Evolutionary conservation across 169 alveolate species (phyloP).

Genomic region (Amoebophrya sp.): DNA sequence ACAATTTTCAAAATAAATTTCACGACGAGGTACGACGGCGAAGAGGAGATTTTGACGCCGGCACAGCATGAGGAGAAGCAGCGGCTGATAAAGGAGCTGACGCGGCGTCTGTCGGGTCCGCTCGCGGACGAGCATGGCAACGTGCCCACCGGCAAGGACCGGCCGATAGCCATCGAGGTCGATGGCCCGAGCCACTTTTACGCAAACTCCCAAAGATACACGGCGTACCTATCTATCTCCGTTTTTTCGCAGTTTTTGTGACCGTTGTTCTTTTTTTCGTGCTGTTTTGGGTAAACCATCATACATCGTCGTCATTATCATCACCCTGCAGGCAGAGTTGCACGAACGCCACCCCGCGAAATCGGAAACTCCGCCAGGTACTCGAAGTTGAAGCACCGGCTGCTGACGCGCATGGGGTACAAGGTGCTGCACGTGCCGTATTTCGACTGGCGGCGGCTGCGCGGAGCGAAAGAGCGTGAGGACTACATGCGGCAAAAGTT

Average conservation of each 20-base stretch:
- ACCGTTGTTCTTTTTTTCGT: no score
- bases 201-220: slow-evolving; percentile 58
- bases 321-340: no score
- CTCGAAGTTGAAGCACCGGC: slow-evolving; percentile 75
- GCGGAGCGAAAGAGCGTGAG: slow-evolving; percentile 72
- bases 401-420: slow-evolving; percentile 71
- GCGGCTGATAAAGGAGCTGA: slow-evolving; percentile 37
- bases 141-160: slow-evolving; percentile 50
- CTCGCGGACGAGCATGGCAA: slow-evolving; percentile 48
- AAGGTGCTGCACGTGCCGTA: slow-evolving; percentile 59
- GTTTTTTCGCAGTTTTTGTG: no score
- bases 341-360: no score
- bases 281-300: no score
- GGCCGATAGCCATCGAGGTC: slow-evolving; percentile 72
- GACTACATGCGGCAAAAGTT: slow-evolving; percentile 70
- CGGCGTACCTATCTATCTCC: slow-evolving; percentile 35
- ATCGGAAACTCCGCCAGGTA: no score
- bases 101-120: slow-evolving; percentile 41
- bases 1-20: no score
- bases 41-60: slow-evolving; percentile 23
- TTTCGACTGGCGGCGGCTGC: slow-evolving; percentile 60
- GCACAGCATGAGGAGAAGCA: slow-evolving; percentile 41
- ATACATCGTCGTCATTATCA: no score
- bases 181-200: slow-evolving; percentile 84
- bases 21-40: slow-evolving; percentile 31